phyloP scores from a whole-genome alignment of 331 rosid species.

The Rhamnella rubrinervis region DNA sequence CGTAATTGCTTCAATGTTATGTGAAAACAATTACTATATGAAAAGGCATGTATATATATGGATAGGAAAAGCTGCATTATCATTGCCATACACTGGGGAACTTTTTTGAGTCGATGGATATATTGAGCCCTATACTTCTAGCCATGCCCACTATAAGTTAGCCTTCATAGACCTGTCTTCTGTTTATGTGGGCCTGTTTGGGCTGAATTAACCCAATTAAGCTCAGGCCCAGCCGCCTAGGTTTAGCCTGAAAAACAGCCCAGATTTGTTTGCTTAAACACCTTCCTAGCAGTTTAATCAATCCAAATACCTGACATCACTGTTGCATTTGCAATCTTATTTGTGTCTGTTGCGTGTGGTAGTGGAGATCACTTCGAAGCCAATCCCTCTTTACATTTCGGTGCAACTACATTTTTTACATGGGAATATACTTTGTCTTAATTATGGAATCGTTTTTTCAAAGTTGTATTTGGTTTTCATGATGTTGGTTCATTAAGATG shows the following conservation, averaged over 20 bases:
- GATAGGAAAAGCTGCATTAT: background rate
- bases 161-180: background rate
- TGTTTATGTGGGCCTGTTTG: background rate
- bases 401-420: background rate
- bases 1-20: background rate
- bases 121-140: background rate
- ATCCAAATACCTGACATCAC: background rate
- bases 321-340: background rate
- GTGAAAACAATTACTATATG: background rate
- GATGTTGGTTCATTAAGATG: background rate
- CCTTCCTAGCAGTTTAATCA: background rate
- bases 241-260: background rate
- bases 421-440: background rate
- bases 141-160: background rate
- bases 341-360: too few species aligned
- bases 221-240: background rate
- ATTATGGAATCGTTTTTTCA: background rate
- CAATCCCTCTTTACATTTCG: constrained; percentile 3
- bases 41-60: background rate
- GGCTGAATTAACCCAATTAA: constrained; percentile 9
- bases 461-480: background rate
- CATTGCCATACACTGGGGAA: background rate
- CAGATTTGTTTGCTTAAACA: constrained; percentile 5
- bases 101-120: too few species aligned
- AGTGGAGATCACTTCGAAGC: background rate